Conservation (phyloP, 2,329 filamentous ascomycete species). For the Epichloe scottii region DNA sequence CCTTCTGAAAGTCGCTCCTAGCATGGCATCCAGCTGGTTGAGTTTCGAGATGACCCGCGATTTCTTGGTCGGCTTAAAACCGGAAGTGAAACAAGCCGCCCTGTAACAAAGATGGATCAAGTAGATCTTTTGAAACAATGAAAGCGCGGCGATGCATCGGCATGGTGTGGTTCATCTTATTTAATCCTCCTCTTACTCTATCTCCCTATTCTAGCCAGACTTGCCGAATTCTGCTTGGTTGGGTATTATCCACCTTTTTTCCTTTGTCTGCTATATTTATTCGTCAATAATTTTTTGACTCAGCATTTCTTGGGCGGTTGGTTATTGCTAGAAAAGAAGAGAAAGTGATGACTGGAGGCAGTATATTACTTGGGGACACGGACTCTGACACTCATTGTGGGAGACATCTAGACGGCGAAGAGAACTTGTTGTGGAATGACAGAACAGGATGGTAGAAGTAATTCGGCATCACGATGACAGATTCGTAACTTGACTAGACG, state of each 20-base stretch:
- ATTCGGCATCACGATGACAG: neutral
- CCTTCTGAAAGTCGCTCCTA: constrained; percentile 89
- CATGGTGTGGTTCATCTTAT: neutral
- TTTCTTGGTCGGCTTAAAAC: constrained; percentile 55
- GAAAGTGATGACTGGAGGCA: neutral
- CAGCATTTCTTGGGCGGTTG: constrained; percentile 6
- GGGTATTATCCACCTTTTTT: neutral
- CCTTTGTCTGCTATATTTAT: neutral
- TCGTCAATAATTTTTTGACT: neutral
- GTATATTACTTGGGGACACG: neutral
- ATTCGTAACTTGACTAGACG: constrained; percentile 12
- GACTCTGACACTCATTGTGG: neutral
- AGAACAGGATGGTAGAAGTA: neutral
- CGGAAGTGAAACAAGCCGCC: constrained; percentile 21
- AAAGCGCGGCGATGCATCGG: neutral
- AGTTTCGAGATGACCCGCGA: constrained; percentile 93
- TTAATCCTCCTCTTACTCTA: neutral
- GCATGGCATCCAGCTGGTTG: constrained; percentile 97
- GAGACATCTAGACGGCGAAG: neutral
- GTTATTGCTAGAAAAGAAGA: constrained; percentile 6
- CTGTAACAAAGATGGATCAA: constrained; percentile 13
- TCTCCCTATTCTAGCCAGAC: neutral
- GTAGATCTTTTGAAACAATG: neutral
- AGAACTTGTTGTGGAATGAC: neutral
- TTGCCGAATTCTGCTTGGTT: neutral